phyloP scores from a whole-genome alignment of 306 rosid genomes.

The Hippophae tibetana region DNA sequence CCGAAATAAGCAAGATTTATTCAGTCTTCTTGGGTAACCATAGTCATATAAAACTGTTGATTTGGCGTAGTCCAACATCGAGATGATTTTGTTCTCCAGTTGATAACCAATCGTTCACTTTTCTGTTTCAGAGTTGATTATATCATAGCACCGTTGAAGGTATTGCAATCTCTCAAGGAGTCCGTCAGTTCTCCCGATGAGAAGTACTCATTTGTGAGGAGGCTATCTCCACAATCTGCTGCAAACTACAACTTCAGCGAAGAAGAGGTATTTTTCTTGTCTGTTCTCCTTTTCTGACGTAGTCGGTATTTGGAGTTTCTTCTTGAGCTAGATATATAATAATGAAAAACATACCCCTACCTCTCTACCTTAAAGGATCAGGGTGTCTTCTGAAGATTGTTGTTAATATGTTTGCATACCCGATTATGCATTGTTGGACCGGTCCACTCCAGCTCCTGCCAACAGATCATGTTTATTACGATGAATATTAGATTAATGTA shows the following conservation, averaged over 20 bases:
- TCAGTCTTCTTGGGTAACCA: slow-evolving; percentile 84
- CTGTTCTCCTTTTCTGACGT: slow-evolving; percentile 7
- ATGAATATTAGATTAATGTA: background rate
- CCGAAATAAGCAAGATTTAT: slow-evolving; percentile 90
- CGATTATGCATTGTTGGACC: too few species aligned
- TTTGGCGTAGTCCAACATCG: slow-evolving; percentile 11
- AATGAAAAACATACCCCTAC: background rate
- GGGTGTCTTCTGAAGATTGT: too few species aligned
- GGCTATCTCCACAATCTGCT: slow-evolving; percentile 78
- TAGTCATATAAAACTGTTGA: slow-evolving; percentile 1
- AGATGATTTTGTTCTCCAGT: slow-evolving; percentile 6
- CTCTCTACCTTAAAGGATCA: too few species aligned
- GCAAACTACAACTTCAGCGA: slow-evolving; percentile 50
- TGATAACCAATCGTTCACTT: slow-evolving; percentile 6
- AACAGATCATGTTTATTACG: background rate
- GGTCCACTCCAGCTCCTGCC: too few species aligned
- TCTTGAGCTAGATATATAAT: background rate
- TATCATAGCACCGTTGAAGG: slow-evolving; percentile 85
- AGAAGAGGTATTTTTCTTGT: slow-evolving; percentile 55
- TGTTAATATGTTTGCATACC: too few species aligned
- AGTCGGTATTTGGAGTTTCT: slow-evolving; percentile 9
- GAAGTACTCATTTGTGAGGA: slow-evolving; percentile 73
- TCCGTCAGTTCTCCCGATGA: slow-evolving; percentile 63
- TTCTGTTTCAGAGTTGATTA: slow-evolving; percentile 69
- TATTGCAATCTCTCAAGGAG: slow-evolving; percentile 90